Percentiles rank a stretch among this genome's conserved stretches.
These are phyloP conservation scores for Carpinus fangiana DNA, from an alignment of 306 rosid genomes.

Conservation along the genomic window DNA sequence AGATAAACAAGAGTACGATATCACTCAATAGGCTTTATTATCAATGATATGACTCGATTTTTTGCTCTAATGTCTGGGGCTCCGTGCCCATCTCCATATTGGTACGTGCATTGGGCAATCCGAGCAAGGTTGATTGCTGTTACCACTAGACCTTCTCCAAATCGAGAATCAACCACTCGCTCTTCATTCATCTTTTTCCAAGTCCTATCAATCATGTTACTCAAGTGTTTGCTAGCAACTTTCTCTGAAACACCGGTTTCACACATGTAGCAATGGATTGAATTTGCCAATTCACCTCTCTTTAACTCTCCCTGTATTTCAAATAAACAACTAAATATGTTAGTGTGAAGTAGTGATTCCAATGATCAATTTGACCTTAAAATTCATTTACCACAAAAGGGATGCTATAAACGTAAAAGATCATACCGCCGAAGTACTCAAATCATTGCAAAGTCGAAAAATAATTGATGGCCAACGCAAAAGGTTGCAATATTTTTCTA, in stretches of 20 bases:
- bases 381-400: too few species aligned
- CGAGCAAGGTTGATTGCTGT: constrained; percentile 45
- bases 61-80: constrained; percentile 35
- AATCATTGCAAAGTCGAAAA: constrained; percentile 62
- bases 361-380: too few species aligned
- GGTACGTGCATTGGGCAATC: constrained; percentile 52
- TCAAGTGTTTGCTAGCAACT: constrained; percentile 15
- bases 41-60: constrained; percentile 30
- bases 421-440: constrained; percentile 50
- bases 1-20: not conserved
- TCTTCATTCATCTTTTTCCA: constrained; percentile 61
- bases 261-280: constrained; percentile 37
- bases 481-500: constrained; percentile 34
- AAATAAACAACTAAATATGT: not conserved
- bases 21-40: constrained; percentile 48
- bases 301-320: constrained; percentile 46
- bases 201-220: constrained; percentile 29
- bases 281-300: constrained; percentile 54
- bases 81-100: constrained; percentile 60
- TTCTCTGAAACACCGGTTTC: constrained; percentile 33
- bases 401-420: too few species aligned
- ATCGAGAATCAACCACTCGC: constrained; percentile 21
- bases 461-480: constrained; percentile 38
- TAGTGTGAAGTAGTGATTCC: too few species aligned
- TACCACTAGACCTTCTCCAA: constrained; percentile 38